These are phyloP conservation scores for Penicillium antarcticum DNA, from an alignment of 495 filamentous ascomycete species.

Conservation along the genomic window DNA sequence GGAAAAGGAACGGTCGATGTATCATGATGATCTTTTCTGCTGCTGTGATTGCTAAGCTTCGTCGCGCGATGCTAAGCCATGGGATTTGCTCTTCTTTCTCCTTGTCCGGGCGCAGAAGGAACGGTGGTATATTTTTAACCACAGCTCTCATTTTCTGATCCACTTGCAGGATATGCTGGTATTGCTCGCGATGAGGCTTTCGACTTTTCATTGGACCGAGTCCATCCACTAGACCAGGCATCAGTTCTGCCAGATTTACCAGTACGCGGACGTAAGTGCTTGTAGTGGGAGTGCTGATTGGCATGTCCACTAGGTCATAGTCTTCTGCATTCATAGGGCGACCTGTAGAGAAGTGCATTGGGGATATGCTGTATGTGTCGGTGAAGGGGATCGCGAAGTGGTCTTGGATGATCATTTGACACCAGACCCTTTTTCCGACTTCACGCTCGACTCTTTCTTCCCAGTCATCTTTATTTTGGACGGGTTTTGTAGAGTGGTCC, in stretches of 20 bases:
- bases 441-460: conserved; percentile 32
- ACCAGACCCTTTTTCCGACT: conserved; percentile 43
- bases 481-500: conserved; percentile 9
- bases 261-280: conserved; percentile 39
- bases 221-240: conserved; percentile 41
- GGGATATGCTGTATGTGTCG: conserved; percentile 44
- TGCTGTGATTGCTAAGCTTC: conserved; percentile 40
- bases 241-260: conserved; percentile 35
- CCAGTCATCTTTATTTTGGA: conserved; percentile 25
- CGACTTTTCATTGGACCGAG: conserved; percentile 28
- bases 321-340: conserved; percentile 40
- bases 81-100: conserved; percentile 32
- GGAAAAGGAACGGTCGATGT: conserved; percentile 44
- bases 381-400: conserved; percentile 48
- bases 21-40: conserved; percentile 54
- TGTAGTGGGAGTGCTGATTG: conserved; percentile 32
- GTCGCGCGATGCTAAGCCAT: conserved; percentile 38
- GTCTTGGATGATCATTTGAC: conserved; percentile 44
- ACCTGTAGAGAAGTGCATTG: conserved; percentile 35
- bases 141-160: conserved; percentile 43
- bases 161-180: conserved; percentile 40
- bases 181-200: conserved; percentile 31
- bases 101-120: conserved; percentile 24
- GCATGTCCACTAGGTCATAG: conserved; percentile 32
- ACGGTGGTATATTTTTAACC: conserved; percentile 28